These are phyloP conservation scores for Heliamphora exappendiculata DNA, from an alignment of 148 eudicot species.

Conservation along the genomic window DNA sequence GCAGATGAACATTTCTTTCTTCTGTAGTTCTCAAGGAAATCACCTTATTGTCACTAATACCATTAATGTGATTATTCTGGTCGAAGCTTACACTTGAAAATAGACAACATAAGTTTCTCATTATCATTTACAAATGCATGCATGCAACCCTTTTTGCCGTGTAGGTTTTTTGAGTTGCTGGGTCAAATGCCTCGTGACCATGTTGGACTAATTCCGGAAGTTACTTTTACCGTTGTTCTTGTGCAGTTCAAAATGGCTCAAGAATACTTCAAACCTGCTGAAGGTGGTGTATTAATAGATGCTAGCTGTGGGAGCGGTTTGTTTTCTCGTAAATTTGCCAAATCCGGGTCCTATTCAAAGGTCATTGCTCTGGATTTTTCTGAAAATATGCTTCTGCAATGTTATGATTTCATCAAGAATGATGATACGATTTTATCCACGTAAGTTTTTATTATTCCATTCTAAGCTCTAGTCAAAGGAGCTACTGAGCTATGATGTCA, in stretches of 20 bases:
- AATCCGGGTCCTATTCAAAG: conserved; percentile 64
- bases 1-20: neutral
- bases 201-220: neutral
- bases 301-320: conserved; percentile 97
- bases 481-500: neutral
- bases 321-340: conserved; percentile 83
- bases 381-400: conserved; percentile 95
- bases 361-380: conserved; percentile 93
- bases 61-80: neutral
- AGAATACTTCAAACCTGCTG: conserved; percentile 78
- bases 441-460: conserved; percentile 31
- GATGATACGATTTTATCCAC: conserved; percentile 51
- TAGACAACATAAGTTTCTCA: neutral
- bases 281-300: conserved; percentile 87
- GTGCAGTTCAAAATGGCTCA: conserved; percentile 94
- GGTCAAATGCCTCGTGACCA: neutral
- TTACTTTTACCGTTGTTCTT: conserved; percentile 9
- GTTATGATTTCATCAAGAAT: conserved; percentile 69
- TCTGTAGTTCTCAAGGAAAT: neutral
- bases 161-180: neutral
- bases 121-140: neutral
- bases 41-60: neutral
- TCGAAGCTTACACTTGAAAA: neutral
- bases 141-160: neutral
- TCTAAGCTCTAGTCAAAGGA: neutral